Base-by-base conservation (phyloP, 495 filamentous ascomycete species). In the Penicillium lagena region DNA sequence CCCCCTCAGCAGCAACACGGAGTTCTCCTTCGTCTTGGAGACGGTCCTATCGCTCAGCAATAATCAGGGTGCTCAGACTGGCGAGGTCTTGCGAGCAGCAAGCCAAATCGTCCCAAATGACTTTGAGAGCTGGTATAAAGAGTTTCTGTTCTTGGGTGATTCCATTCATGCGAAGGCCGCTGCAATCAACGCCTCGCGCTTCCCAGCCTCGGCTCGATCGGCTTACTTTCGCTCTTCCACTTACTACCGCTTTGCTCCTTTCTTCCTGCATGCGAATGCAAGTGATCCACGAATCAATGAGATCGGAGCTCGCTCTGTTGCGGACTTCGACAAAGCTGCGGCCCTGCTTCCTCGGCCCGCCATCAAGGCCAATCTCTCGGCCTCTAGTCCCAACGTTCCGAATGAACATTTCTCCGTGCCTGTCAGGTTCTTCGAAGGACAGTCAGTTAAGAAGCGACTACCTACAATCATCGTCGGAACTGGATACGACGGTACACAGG, bases 281-380 rank as follows among this genome's bases (percentile, higher is more conserved):
- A 52, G 35, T 35, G 33, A 59, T 31, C 48, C 52, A 12, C 42
- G 43, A 7, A 52, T 59, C 44, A 69, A 68, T 43, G 47, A 60
- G 6, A 51, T 66, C 11, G 80, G 76, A 63, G 59, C 67, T 27
- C 62, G 72, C 45, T 73, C 78, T 52, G 68, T 71, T 15, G 50
- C 62, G 10, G 61, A 63, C 9, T 79, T 77, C 42, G 60, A 72
- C 49, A 60, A 62, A 35, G 71, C 62, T 1, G 63, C 75, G 3
- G 54, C 66, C 8, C 30, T 58, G 1, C 46, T 71, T 1, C 59
- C 60, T 10, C 45, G 56, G 12, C 70, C 69, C n/a, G 70, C 58
- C 2, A 37, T 62, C 43, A 62, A 68, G 9, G 31, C 70, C 12
- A 34, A 17, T 7, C 17, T 47, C 13, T 37, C 44, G 5, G 44